Evolutionary conservation across 2,329 filamentous ascomycete genomes (phyloP), one percentile per base, ranked within the genome.

Genomic region (Aspergillus udagawae): DNA sequence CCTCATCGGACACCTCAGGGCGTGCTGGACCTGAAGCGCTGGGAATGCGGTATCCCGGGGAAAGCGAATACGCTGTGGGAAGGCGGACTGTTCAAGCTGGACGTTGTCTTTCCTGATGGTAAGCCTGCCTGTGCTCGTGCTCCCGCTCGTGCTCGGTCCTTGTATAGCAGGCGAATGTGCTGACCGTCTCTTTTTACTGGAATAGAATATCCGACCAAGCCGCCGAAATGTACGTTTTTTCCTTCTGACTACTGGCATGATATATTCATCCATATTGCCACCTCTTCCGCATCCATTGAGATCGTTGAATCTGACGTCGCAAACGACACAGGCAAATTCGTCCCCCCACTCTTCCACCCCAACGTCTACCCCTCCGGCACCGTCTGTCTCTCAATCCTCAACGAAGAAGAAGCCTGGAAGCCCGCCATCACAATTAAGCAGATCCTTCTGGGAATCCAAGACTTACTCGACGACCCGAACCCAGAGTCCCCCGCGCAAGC

Each of bases 351-450:
- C 44, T 99, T 99, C 80, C 94, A 99, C 71, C 94, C 94, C 0
- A 99, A 99, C 74, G 94, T 99, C 65, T 99, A 99, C 73, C 94
- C 94, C 0, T 97, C 93, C 0, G 95, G 94, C 65, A 99, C 94
- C 50, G 94, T 99, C 60, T 99, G 94, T 72, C 83, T 99, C 23
- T 96, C 91, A 28, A 99, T 99, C 65, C 79, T 99, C 64, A 99
- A 97, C 77, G 95, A 99, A 75, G 94, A 99, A 68, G 94, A 99
- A 74, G 92, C 90, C 6, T 99, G 95, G 94, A 95, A 96, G 75
- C 95, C 94, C 1, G 93, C 94, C 6, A 99, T 99, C 70, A 99
- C 94, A 0, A 91, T 99, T 74, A 97, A 97, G 78, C 92, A 97
- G 77, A 97, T 99, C 62, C 84, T 97, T 5, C 83, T 97, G 1